These are phyloP conservation scores for Terana coerulea DNA, from an alignment of 768 basidiomycete genomes.

Conservation along the genomic window DNA sequence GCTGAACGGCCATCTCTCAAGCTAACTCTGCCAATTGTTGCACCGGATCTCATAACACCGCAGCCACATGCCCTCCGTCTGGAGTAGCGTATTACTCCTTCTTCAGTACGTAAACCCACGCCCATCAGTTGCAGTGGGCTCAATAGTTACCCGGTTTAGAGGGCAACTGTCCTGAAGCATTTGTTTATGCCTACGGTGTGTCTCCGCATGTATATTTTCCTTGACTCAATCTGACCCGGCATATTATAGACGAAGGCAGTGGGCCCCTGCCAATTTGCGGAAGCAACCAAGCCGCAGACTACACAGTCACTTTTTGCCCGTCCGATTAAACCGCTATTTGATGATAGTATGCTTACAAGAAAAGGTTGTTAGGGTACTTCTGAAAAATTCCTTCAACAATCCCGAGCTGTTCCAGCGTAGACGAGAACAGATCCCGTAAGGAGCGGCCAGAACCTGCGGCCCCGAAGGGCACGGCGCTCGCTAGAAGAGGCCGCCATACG, in stretches of 20 bases:
- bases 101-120: constrained; percentile 37
- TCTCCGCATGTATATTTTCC: too few species aligned
- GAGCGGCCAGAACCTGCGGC: too few species aligned
- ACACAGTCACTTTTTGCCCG: constrained; percentile 48
- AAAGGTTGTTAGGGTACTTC: too few species aligned
- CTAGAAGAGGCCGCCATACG: too few species aligned
- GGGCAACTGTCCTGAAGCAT: constrained; percentile 40
- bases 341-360: too few species aligned
- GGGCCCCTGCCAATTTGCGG: constrained; percentile 43
- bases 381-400: too few species aligned
- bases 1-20: constrained; percentile 1
- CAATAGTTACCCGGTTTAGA: constrained; percentile 31
- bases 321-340: too few species aligned
- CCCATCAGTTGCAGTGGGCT: neutral
- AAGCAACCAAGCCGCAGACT: constrained; percentile 31
- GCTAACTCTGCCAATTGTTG: constrained; percentile 65
- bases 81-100: constrained; percentile 39
- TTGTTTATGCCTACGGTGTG: constrained; percentile 30
- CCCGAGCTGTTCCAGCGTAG: too few species aligned
- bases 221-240: too few species aligned
- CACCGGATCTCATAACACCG: constrained; percentile 48
- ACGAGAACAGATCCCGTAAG: too few species aligned
- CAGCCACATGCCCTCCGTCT: constrained; percentile 52
- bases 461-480: too few species aligned
- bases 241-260: constrained; percentile 42